Conservation (phyloP, 805 yeast species). For the Suhomyces vadensis region DNA sequence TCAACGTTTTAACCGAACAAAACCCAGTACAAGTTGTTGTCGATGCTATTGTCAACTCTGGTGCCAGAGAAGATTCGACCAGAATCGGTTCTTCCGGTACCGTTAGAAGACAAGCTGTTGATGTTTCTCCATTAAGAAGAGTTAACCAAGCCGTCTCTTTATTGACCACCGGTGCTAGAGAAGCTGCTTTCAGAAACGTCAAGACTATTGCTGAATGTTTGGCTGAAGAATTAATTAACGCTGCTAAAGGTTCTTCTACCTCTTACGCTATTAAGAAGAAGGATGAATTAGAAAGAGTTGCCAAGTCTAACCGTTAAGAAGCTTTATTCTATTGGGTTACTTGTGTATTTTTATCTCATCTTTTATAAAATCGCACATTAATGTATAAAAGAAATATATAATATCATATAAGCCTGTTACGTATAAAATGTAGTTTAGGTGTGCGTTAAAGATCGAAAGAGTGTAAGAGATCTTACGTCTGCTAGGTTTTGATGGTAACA, state of each 20-base stretch:
- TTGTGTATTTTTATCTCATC: slow-evolving; percentile 29
- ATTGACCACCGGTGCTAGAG: slow-evolving; percentile 99
- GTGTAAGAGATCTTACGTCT: too few relatives aligned
- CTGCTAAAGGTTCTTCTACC: slow-evolving; percentile 99
- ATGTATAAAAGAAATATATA: slow-evolving; percentile 16
- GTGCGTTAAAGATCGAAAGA: background rate
- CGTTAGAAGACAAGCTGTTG: slow-evolving; percentile 99
- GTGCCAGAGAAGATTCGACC: slow-evolving; percentile 99
- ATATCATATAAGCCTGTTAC: background rate
- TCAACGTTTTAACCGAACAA: slow-evolving; percentile 95
- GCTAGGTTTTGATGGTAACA: too few relatives aligned
- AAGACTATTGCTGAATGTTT: slow-evolving; percentile 99
- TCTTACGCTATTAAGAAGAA: slow-evolving; percentile 99
- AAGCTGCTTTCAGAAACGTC: slow-evolving; percentile 99
- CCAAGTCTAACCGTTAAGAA: slow-evolving; percentile 99
- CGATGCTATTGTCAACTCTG: slow-evolving; percentile 99
- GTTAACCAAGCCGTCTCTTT: slow-evolving; percentile 99
- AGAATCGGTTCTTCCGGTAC: slow-evolving; percentile 99
- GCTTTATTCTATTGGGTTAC: slow-evolving; percentile 12
- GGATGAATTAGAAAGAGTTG: slow-evolving; percentile 99
- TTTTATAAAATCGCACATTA: slow-evolving; percentile 13
- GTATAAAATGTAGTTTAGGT: background rate
- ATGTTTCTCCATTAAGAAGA: slow-evolving; percentile 99
- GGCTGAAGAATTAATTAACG: slow-evolving; percentile 99
- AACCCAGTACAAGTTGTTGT: slow-evolving; percentile 99